Evolutionary conservation across 1,139 yeast species (phyloP), one percentile per base, ranked within the genome.

Genomic region (Yamadazyma membranifaciens): DNA sequence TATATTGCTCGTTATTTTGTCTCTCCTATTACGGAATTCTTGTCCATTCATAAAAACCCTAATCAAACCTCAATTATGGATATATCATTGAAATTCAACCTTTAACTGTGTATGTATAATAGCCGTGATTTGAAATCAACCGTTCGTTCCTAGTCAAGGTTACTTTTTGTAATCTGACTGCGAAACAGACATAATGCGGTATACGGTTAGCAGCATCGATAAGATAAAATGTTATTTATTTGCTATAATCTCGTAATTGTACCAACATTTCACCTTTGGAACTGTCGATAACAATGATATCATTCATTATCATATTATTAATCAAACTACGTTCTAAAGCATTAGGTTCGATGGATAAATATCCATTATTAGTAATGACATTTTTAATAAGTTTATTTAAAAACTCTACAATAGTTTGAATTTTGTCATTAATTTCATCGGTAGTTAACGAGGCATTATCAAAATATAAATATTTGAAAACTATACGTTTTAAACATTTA

Each of bases 241-340:
- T 10, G 24, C 39, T 25, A 35, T 38, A 44, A 25, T 44, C 47
- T 28, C 47, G 33, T 30, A 44, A 35, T 31, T 35, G 32, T 2
- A 44, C 33, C 6, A 11, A 14, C 9, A 36, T n/a, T 14, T 33
- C 27, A 25, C 51, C 56, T 4, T 44, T 32, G 9, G 34, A 17
- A 2, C 9, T 38, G 37, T 55, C 41, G 4, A 51, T 38, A 1
- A 46, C 29, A 2, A 57, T 33, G 3, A 60, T 40, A 32, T 52
- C 51, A 34, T 50, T 54, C 47, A 57, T 49, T 1, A 51, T 34
- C 41, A 60, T 37, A 12, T 42, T 44, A 30, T 49, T 51, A 9
- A 60, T 45, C 9, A 60, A 34, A 29, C 45, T 42, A n/a, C 45
- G 50, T 30, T 50, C 54, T 10, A 41, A 33, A 2, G 37, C 29